Conservation (phyloP, 192 early-diverging fungal species). For the Cladochytrium replicatum region DNA sequence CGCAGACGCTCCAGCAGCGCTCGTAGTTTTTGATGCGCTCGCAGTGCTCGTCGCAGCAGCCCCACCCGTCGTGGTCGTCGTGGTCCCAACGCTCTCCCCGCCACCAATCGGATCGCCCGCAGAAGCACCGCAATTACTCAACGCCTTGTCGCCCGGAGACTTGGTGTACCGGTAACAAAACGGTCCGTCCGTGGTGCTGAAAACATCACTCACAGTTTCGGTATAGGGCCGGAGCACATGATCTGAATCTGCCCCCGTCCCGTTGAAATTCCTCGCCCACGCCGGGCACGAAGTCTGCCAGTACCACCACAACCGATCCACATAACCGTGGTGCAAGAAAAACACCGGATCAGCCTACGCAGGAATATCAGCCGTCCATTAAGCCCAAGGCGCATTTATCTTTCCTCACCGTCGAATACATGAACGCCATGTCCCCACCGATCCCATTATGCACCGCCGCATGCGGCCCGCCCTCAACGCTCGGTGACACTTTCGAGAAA, state of each 20-base stretch:
- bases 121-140: no score
- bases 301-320: slow-evolving; percentile 49
- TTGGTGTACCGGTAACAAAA: slow-evolving; percentile 11
- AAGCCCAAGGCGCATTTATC: no score
- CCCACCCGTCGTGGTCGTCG: no score
- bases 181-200: slow-evolving; percentile 2
- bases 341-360: slow-evolving; percentile 61
- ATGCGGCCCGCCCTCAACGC: slow-evolving; percentile 28
- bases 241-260: no score
- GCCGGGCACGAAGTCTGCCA: slow-evolving; percentile 45
- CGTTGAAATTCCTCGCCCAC: slow-evolving; percentile 17
- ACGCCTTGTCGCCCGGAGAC: slow-evolving; percentile 3
- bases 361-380: no score
- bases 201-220: not conserved
- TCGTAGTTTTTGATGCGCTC: no score
- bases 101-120: no score
- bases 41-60: no score
- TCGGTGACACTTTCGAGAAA: slow-evolving; percentile 20
- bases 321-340: slow-evolving; percentile 54
- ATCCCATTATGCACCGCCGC: slow-evolving; percentile 22
- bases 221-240: not conserved
- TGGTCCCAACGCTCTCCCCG: no score
- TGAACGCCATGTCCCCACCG: slow-evolving; percentile 42
- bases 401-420: slow-evolving; percentile 46
- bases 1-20: no score